Conservation (phyloP, 2,329 filamentous ascomycete species). For the Cladosporium sphaerospermum region DNA sequence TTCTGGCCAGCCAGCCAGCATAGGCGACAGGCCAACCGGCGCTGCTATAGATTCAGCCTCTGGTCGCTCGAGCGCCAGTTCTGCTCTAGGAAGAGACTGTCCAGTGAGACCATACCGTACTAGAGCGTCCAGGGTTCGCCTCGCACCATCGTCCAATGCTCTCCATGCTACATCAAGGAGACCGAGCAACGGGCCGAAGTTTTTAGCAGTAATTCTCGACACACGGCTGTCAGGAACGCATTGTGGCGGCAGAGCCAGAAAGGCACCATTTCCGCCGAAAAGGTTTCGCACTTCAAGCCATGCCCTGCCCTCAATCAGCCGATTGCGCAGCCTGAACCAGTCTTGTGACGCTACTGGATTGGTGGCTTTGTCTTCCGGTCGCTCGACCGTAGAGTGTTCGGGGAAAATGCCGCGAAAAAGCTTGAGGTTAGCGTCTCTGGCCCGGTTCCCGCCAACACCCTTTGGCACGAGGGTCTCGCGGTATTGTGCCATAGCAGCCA, state of each 20-base stretch:
- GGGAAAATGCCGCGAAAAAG: neutral
- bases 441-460: neutral
- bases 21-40: neutral
- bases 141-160: neutral
- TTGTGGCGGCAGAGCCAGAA: neutral
- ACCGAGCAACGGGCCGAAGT: neutral
- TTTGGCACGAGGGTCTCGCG: neutral
- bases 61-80: neutral
- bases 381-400: neutral
- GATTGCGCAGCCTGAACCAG: neutral
- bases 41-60: neutral
- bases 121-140: neutral
- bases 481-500: neutral
- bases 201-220: neutral
- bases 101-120: neutral
- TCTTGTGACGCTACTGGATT: neutral
- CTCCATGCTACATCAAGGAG: conserved; percentile 1
- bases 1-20: neutral
- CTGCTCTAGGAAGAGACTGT: neutral
- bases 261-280: neutral
- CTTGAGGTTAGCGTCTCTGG: neutral
- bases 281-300: neutral
- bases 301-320: neutral
- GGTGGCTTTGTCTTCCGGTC: neutral
- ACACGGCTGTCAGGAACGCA: conserved; percentile 1